Evolutionary conservation across 768 basidiomycete species (phyloP).

Genomic region (Auricularia sp.): DNA sequence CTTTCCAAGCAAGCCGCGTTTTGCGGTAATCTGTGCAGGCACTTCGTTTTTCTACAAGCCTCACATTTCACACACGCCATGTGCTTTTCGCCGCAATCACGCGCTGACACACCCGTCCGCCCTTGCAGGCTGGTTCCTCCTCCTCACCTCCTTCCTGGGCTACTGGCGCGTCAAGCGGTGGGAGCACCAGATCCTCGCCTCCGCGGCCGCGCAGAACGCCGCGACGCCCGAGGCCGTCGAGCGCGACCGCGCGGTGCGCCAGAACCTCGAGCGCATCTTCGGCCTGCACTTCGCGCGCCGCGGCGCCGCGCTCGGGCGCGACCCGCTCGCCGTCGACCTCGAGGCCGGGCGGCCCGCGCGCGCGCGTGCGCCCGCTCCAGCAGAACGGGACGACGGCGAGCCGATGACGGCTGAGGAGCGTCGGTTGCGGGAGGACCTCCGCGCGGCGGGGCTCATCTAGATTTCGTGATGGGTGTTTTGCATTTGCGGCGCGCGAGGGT

Average conservation of each 20-base stretch:
- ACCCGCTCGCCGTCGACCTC: not conserved
- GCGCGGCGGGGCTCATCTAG: not conserved
- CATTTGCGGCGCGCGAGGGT: not conserved
- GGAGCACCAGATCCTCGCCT: constrained; percentile 57
- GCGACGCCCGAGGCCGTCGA: constrained; percentile 37
- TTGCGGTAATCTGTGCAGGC: no score
- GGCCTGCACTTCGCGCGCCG: constrained; percentile 26
- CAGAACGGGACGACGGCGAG: not conserved
- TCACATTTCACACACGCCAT: not conserved
- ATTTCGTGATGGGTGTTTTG: not conserved
- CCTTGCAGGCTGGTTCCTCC: constrained; percentile 62
- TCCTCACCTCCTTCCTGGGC: constrained; percentile 72
- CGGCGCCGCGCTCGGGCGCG: not conserved
- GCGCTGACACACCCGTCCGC: constrained; percentile 14
- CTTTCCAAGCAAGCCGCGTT: no score
- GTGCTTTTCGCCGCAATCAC: not conserved
- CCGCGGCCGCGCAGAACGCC: constrained; percentile 17
- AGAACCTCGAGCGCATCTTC: constrained; percentile 42
- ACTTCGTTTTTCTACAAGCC: not conserved
- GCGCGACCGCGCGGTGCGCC: constrained; percentile 40
- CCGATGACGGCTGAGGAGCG: not conserved
- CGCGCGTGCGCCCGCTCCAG: not conserved
- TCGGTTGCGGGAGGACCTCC: not conserved
- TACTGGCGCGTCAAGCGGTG: constrained; percentile 81
- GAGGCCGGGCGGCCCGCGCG: not conserved